A percentile compares a stretch with the other conserved stretches of the same genome.
These are phyloP conservation scores for Trichosporon sp. DNA, from an alignment of 1,284 basidiomycete genomes.

Conservation along the genomic window DNA sequence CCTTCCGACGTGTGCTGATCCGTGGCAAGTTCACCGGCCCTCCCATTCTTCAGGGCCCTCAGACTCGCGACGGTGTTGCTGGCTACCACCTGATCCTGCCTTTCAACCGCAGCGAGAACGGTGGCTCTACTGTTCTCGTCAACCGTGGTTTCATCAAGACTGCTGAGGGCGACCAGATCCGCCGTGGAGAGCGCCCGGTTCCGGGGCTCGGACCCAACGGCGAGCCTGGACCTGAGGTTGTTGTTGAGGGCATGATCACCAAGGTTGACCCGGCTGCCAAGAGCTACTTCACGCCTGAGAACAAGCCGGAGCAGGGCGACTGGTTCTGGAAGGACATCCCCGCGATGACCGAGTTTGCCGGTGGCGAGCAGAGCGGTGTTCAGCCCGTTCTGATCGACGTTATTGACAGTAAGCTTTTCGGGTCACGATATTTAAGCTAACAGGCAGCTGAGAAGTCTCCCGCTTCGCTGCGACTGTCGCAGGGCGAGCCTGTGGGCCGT, in stretches of 20 bases:
- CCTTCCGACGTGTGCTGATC: constrained; percentile 75
- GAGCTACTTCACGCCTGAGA: constrained; percentile 73
- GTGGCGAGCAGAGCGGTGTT: constrained; percentile 61
- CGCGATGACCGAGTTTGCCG: constrained; percentile 71
- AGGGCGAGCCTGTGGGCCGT: constrained; percentile 80
- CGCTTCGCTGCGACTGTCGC: constrained; percentile 60
- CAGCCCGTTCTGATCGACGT: constrained; percentile 82
- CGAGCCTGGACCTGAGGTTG: constrained; percentile 29
- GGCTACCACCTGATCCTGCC: constrained; percentile 36
- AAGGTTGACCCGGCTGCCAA: constrained; percentile 59
- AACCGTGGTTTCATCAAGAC: constrained; percentile 81
- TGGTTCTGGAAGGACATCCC: constrained; percentile 92
- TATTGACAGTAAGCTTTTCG: constrained; percentile 50
- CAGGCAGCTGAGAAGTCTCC: constrained; percentile 64
- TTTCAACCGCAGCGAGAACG: constrained; percentile 20
- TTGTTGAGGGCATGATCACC: constrained; percentile 57
- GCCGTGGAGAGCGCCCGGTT: constrained; percentile 51
- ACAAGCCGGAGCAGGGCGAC: constrained; percentile 67
- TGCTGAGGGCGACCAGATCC: constrained; percentile 39
- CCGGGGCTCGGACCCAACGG: constrained; percentile 27
- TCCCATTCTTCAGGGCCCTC: constrained; percentile 77
- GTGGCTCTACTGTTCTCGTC: constrained; percentile 59
- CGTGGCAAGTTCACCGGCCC: constrained; percentile 70
- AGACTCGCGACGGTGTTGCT: constrained; percentile 76
- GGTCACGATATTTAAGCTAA: not conserved